Conservation (phyloP, 176 grass and related monocot species). For the Rhynchospora tenuis region DNA sequence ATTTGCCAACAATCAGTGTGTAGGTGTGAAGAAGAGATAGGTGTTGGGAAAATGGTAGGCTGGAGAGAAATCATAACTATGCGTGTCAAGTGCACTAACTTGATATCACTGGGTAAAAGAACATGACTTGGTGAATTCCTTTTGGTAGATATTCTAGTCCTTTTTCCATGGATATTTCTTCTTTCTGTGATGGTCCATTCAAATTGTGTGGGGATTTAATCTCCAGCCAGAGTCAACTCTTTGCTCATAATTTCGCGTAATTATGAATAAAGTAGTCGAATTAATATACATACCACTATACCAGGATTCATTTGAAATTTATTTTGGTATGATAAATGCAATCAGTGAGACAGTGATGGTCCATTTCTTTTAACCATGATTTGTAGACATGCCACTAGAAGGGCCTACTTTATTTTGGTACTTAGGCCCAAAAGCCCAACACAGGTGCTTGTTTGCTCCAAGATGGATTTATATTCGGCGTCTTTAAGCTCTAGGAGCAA, state of each 20-base stretch:
- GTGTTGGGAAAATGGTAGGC: not conserved
- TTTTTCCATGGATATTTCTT: not conserved
- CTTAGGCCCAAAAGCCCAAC: no score
- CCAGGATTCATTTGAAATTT: no score
- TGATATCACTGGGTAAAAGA: not conserved
- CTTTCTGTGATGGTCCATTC: not conserved
- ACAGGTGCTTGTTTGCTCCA: no score
- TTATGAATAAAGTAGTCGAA: not conserved
- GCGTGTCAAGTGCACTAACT: not conserved
- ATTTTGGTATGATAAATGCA: no score
- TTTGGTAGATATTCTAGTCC: not conserved
- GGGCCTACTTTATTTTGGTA: no score
- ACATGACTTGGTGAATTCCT: constrained; percentile 15
- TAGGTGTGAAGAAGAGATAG: constrained; percentile 11
- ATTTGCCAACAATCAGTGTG: not conserved
- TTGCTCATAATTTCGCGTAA: not conserved
- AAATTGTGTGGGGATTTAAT: not conserved
- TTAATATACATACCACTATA: no score
- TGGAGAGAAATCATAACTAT: constrained; percentile 11
- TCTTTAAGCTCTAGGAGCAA: no score
- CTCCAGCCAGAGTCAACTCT: constrained; percentile 11
- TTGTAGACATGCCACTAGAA: no score
- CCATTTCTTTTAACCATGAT: no score
- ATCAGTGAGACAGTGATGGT: no score
- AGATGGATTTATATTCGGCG: no score